A percentile compares a stretch with the other conserved stretches of the same genome.
phyloP scores from a whole-genome alignment of 148 eudicot genomes.

The Vaccinium myrtillus region DNA sequence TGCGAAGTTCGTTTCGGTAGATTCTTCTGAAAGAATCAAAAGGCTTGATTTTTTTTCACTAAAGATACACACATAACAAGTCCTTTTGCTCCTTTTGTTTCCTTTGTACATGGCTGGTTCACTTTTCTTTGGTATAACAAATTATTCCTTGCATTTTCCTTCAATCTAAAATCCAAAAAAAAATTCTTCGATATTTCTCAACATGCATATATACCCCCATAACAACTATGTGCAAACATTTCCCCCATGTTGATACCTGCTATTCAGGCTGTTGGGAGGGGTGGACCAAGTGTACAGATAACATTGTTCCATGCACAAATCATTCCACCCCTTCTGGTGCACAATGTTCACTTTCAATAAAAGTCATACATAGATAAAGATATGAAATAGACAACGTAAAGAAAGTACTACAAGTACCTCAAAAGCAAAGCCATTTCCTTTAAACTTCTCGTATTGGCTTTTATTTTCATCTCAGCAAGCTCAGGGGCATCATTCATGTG shows the following conservation, averaged over 20 bases:
- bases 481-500: constrained; percentile 91
- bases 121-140: not conserved
- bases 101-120: not conserved
- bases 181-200: not conserved
- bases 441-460: constrained; percentile 89
- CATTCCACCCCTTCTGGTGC: not conserved
- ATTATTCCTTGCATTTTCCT: not conserved
- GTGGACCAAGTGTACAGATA: not conserved
- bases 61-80: not conserved
- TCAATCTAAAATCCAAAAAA: not conserved
- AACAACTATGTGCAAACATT: not conserved
- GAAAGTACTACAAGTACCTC: constrained; percentile 28
- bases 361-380: not conserved
- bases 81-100: not conserved
- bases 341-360: not conserved
- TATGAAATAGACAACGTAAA: constrained; percentile 8
- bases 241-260: not conserved
- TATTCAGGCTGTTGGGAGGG: not conserved
- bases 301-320: not conserved
- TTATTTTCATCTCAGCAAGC: constrained; percentile 83
- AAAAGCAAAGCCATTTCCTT: constrained; percentile 92
- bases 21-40: not conserved
- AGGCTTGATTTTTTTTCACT: not conserved
- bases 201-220: not conserved
- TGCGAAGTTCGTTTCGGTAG: not conserved